These are phyloP conservation scores for Panaeolus papilionaceus DNA, from an alignment of 768 basidiomycete species.

Conservation along the genomic window DNA sequence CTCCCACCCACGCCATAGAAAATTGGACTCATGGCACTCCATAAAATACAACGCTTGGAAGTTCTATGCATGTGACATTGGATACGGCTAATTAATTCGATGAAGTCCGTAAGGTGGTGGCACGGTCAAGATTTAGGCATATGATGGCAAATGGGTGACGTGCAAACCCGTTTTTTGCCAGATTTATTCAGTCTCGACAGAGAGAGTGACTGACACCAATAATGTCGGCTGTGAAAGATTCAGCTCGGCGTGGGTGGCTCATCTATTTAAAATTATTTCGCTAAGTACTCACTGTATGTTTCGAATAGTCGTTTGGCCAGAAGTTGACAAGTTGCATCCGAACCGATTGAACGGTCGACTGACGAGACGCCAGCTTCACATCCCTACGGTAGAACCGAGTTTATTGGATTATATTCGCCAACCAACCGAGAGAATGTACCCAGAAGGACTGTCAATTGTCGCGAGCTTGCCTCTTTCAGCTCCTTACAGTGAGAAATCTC, in stretches of 20 bases:
- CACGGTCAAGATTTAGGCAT: background rate
- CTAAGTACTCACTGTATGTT: background rate
- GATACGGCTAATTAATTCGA: background rate
- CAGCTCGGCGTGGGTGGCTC: background rate
- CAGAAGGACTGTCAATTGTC: background rate
- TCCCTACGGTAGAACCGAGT: constrained; percentile 13
- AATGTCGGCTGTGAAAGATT: background rate
- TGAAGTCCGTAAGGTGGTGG: background rate
- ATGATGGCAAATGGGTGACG: too few relatives aligned
- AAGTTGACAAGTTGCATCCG: background rate
- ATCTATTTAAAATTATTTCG: background rate
- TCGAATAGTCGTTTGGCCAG: background rate
- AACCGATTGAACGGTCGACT: background rate
- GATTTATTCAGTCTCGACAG: too few relatives aligned
- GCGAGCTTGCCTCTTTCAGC: background rate
- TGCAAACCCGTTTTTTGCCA: too few relatives aligned
- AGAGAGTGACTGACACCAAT: background rate
- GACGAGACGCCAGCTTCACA: background rate
- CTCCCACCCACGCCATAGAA: constrained; percentile 5
- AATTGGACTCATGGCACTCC: background rate
- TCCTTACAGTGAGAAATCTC: background rate
- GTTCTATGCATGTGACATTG: background rate
- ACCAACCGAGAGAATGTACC: background rate
- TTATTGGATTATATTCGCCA: background rate
- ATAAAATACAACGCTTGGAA: background rate